A percentile compares a stretch with the other conserved stretches of the same genome.
phyloP scores from a whole-genome alignment of 2,329 filamentous ascomycete species.

The Apiospora rasikravindrae region DNA sequence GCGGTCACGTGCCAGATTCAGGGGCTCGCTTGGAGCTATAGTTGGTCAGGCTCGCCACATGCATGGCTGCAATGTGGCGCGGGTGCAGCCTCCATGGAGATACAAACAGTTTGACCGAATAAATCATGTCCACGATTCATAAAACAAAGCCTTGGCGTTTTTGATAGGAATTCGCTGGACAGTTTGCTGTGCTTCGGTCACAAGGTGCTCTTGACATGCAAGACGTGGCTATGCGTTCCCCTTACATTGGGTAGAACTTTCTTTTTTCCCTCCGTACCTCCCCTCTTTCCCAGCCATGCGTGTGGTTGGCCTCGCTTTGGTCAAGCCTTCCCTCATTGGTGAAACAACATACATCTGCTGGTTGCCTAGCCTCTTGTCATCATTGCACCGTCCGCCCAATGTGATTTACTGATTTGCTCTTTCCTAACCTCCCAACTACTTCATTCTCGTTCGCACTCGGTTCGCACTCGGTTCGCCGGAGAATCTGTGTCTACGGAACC shows the following conservation, averaged over 20 bases:
- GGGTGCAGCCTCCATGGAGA: not conserved
- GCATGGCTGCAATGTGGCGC: not conserved
- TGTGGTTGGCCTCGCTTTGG: not conserved
- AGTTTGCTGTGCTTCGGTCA: not conserved
- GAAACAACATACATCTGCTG: not conserved
- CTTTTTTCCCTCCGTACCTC: not conserved
- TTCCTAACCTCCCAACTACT: not conserved
- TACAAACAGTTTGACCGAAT: not conserved
- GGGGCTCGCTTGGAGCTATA: not conserved
- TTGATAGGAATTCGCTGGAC: not conserved
- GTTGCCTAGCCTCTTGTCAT: not conserved
- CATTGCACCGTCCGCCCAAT: not conserved
- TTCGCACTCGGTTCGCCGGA: not conserved
- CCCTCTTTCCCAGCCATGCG: not conserved
- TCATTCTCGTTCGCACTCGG: not conserved
- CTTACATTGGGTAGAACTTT: not conserved
- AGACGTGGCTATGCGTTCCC: conserved; percentile 9
- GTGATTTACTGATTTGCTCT: not conserved
- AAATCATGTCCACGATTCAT: not conserved
- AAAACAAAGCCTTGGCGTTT: not conserved
- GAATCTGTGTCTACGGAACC: not conserved
- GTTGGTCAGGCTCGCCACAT: not conserved
- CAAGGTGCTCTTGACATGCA: not conserved
- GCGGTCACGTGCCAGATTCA: not conserved
- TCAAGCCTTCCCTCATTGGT: not conserved